Evolutionary conservation across 305 asterid species (phyloP), one percentile per base, ranked within the genome.

Genomic region (Monarda citriodora): DNA sequence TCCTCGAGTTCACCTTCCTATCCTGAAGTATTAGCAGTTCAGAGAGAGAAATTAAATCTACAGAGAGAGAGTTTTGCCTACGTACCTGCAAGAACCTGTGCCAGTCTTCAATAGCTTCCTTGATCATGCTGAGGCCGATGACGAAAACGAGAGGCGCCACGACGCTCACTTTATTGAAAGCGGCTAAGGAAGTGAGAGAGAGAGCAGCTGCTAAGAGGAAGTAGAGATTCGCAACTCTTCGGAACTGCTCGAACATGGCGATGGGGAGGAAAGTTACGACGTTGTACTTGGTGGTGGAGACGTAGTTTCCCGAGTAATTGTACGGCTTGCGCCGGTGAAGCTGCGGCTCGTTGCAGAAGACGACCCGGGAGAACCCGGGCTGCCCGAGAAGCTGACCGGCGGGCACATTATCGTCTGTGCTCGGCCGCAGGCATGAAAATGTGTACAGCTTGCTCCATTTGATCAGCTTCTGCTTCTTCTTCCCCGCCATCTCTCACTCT

Each of bases 51-150:
- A 32, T 23, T 23, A n/a, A n/a, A 23, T 23, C 26, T 23, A 18
- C 13, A 20, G 41, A 31, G 18, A 25, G 13, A 22, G 21, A 13
- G 26, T 14, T 47, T 9, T 7, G 0, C 7, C 3, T 20, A 10
- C 14, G 1, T 62, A 86, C 96, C 95, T 85, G 91, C 73, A 82
- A 72, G 64, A 82, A 79, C 20, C 93, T 72, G 16, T 66, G 77
- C 95, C 97, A 86, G 56, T 89, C 97, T 63, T 89, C 97, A 47
- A 86, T 36, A 7, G 88, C 92, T 46, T 86, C 97, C 56, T 89
- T 89, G 54, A 79, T 70, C 93, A 89, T 84, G 41, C 92, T 86
- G 20, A 82, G 72, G 45, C 95, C 93, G 5, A 89, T 76, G 10
- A 89, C 95, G 18, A 85, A 80, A 12, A 84, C 84, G 9, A 89